Conservation (phyloP, 306 rosid genomes). For the Prunus fruticosa region DNA sequence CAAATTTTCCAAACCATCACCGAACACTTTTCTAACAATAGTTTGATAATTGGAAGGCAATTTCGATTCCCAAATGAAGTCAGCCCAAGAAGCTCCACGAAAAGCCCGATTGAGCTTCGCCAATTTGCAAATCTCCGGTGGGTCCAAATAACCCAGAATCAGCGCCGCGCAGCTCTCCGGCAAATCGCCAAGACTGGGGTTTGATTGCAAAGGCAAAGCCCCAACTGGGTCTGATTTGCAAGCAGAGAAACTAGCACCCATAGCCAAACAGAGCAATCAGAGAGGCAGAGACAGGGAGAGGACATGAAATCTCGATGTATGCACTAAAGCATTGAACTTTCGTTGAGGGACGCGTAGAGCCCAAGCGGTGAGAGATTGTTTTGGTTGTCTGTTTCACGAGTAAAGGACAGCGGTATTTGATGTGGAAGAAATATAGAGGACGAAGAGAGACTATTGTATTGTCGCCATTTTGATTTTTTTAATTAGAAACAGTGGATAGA, state of each 20-base stretch:
- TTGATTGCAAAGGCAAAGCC: constrained; percentile 19
- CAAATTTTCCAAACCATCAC: constrained; percentile 36
- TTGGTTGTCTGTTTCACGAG: constrained; percentile 38
- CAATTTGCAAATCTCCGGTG: constrained; percentile 70
- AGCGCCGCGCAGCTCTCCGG: constrained; percentile 78
- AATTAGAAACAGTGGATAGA: background rate
- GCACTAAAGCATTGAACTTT: background rate
- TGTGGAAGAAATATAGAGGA: constrained; percentile 27
- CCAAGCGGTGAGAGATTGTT: constrained; percentile 9
- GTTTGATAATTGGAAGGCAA: constrained; percentile 58
- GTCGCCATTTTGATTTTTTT: background rate
- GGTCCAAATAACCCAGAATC: constrained; percentile 63
- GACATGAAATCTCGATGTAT: background rate
- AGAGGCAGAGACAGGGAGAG: background rate
- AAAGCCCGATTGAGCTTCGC: constrained; percentile 73
- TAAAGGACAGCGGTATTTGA: constrained; percentile 46
- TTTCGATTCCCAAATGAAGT: constrained; percentile 92
- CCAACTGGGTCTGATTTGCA: constrained; percentile 18
- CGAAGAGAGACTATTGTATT: background rate
- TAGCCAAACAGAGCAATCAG: background rate
- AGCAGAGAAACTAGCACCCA: constrained; percentile 45
- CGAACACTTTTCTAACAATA: constrained; percentile 39
- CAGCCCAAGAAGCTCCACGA: constrained; percentile 78
- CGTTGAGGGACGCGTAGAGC: constrained; percentile 1
- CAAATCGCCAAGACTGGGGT: constrained; percentile 58